Evolutionary conservation across 208 protist species (phyloP).

Genomic region (Strigomonas culicis): DNA sequence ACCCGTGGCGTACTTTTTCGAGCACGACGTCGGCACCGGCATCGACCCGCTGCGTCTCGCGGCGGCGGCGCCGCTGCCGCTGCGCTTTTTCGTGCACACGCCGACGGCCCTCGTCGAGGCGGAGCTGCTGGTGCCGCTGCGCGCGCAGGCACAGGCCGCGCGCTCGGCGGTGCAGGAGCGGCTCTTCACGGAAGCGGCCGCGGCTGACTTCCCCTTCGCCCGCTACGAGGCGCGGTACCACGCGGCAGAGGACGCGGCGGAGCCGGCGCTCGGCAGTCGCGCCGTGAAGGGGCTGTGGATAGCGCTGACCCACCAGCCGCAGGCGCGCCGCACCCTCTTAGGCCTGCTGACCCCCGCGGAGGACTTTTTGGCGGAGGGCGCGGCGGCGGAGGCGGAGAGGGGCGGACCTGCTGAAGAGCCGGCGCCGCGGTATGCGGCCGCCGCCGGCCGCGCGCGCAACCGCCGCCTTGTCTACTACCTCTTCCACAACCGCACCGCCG

Average conservation of each 20-base stretch:
- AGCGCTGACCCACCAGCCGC: background rate
- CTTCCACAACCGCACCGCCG: slow-evolving; percentile 43
- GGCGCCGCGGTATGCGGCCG: background rate
- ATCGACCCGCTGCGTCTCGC: slow-evolving; percentile 41
- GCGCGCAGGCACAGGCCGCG: slow-evolving; percentile 10
- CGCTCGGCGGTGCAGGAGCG: slow-evolving; percentile 15
- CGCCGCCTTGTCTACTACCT: slow-evolving; percentile 17
- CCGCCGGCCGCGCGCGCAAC: slow-evolving; percentile 9
- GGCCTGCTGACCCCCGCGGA: slow-evolving; percentile 8
- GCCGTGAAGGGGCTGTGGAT: slow-evolving; percentile 6
- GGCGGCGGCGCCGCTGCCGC: slow-evolving; percentile 30
- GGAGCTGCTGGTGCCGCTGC: slow-evolving; percentile 31
- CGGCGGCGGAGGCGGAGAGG: background rate
- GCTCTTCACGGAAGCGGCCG: slow-evolving; percentile 18
- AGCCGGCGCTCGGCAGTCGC: background rate
- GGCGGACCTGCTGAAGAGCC: no score
- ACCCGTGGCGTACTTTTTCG: slow-evolving; percentile 36
- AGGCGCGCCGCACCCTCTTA: background rate
- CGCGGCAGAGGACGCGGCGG: background rate
- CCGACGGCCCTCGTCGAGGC: slow-evolving; percentile 19
- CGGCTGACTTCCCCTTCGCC: background rate
- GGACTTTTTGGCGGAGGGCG: background rate
- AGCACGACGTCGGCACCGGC: slow-evolving; percentile 28
- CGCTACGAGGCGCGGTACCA: background rate
- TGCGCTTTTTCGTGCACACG: slow-evolving; percentile 36